These are phyloP conservation scores for Hypoxylon sp. DNA, from an alignment of 2,329 filamentous ascomycete species.

Conservation along the genomic window DNA sequence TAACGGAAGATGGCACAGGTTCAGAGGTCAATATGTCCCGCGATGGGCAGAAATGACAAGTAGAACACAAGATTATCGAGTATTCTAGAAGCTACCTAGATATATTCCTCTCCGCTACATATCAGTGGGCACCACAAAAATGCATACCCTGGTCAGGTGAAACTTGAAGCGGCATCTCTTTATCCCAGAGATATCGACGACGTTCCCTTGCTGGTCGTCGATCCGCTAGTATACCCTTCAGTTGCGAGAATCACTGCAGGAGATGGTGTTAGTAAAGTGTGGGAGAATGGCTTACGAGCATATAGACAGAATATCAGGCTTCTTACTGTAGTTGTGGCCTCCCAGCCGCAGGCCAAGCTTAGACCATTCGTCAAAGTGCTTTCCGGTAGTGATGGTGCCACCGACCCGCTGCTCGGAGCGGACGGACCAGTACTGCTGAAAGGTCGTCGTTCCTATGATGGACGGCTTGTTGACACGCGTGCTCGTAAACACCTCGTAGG, in stretches of 20 bases:
- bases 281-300: neutral
- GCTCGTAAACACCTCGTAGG: constrained; percentile 60
- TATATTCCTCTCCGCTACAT: neutral
- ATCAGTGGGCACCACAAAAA: too few relatives aligned
- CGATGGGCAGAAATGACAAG: too few relatives aligned
- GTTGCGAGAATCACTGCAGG: constrained; percentile 40
- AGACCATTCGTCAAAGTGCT: constrained; percentile 63
- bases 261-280: neutral
- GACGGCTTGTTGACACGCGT: constrained; percentile 60
- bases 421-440: constrained; percentile 61
- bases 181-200: constrained; percentile 36
- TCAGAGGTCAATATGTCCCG: too few relatives aligned
- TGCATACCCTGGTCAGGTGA: neutral
- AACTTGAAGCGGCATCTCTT: neutral
- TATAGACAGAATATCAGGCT: neutral
- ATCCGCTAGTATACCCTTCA: constrained; percentile 40
- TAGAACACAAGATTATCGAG: too few relatives aligned
- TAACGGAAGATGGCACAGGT: too few relatives aligned
- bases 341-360: constrained; percentile 58
- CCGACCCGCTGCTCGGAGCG: constrained; percentile 58
- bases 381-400: constrained; percentile 60
- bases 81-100: neutral
- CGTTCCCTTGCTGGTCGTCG: constrained; percentile 36
- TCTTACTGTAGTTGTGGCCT: constrained; percentile 56
- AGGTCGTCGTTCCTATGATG: constrained; percentile 62